Conservation (phyloP, 2,329 filamentous ascomycete species). For the Pseudogymnoascus sp. region DNA sequence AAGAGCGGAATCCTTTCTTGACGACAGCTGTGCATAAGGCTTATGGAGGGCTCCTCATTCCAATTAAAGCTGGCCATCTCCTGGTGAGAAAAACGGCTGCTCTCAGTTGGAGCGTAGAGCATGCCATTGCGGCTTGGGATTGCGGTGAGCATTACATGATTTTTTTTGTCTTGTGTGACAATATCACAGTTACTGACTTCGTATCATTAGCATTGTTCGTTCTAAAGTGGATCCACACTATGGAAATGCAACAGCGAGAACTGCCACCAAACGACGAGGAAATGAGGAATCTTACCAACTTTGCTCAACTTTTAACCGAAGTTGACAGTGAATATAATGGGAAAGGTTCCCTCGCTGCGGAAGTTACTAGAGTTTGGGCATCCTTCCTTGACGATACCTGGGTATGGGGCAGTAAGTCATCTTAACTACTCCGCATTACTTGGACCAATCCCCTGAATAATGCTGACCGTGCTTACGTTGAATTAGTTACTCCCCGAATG, state of each 20-base stretch:
- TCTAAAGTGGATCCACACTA: background rate
- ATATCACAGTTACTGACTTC: background rate
- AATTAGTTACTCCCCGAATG: no score
- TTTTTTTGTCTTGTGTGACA: background rate
- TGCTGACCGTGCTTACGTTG: no score
- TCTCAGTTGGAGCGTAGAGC: constrained; percentile 31
- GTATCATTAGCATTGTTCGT: background rate
- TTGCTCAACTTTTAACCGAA: background rate
- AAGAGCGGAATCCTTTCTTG: constrained; percentile 17
- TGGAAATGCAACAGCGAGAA: background rate
- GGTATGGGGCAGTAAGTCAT: constrained; percentile 22
- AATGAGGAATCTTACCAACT: background rate
- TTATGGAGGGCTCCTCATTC: constrained; percentile 27
- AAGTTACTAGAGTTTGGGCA: constrained; percentile 27
- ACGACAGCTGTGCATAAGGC: constrained; percentile 29
- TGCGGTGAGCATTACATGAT: constrained; percentile 19
- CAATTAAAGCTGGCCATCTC: constrained; percentile 26
- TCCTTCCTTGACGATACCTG: constrained; percentile 29
- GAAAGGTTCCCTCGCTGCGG: constrained; percentile 25
- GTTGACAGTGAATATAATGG: background rate
- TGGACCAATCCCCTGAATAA: no score
- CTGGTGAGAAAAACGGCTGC: constrained; percentile 31
- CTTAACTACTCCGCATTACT: no score
- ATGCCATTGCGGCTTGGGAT: constrained; percentile 33
- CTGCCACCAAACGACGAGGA: background rate